phyloP scores from a whole-genome alignment of 345 rosid species.

The Sonneratia caseolaris region DNA sequence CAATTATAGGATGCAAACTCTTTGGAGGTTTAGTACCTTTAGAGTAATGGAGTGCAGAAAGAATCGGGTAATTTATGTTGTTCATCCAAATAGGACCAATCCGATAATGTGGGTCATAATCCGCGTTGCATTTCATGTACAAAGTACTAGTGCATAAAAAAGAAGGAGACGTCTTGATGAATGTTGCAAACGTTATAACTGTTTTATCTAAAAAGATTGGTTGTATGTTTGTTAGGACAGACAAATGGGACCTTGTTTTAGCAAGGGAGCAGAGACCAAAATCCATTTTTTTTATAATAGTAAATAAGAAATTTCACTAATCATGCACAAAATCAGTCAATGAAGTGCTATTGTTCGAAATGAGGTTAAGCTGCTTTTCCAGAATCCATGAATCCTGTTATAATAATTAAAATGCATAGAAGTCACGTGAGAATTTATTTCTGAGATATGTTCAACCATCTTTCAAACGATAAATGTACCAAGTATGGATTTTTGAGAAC shows the following conservation, averaged over 20 bases:
- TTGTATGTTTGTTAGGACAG: background rate
- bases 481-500: background rate
- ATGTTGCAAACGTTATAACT: background rate
- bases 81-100: conserved; percentile 94
- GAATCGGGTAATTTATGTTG: conserved; percentile 80
- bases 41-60: conserved; percentile 42
- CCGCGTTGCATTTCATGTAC: conserved; percentile 84
- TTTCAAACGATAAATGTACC: background rate
- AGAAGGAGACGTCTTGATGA: background rate
- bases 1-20: too few species aligned
- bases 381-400: conserved; percentile 70
- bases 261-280: conserved; percentile 91
- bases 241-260: conserved; percentile 52
- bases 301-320: too few species aligned
- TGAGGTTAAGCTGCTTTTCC: conserved; percentile 77
- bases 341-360: conserved; percentile 49
- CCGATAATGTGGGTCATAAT: conserved; percentile 93
- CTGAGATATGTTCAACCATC: background rate
- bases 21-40: background rate
- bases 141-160: conserved; percentile 39
- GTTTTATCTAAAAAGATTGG: background rate
- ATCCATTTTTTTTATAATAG: too few species aligned
- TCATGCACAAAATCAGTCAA: conserved; percentile 39
- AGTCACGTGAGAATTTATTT: background rate
- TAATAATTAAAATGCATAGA: background rate